Percentiles rank a stretch among this genome's conserved stretches.
Evolutionary conservation across 768 basidiomycete species (phyloP).

Genomic region (Boletus insuetus): DNA sequence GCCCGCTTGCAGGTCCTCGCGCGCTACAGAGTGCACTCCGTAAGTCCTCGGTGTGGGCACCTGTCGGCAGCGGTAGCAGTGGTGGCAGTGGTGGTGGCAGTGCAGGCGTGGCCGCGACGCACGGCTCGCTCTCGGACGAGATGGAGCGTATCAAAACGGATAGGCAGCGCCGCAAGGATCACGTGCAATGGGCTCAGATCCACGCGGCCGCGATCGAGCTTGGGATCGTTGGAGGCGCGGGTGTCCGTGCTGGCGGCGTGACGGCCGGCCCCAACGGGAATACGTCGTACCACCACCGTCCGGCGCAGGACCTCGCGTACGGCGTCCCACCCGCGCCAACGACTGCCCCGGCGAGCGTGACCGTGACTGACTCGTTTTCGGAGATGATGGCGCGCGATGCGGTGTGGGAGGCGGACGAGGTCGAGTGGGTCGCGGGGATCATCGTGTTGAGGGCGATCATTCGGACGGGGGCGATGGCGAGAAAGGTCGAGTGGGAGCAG

Average conservation of each 20-base stretch:
- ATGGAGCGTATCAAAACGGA: conserved; percentile 62
- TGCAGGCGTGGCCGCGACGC: background rate
- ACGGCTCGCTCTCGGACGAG: conserved; percentile 49
- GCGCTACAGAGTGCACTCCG: conserved; percentile 60
- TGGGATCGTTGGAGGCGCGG: conserved; percentile 38
- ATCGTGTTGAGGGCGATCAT: conserved; percentile 58
- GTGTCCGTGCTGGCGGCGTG: background rate
- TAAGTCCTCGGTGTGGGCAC: conserved; percentile 54
- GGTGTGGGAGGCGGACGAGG: conserved; percentile 65
- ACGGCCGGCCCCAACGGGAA: conserved; percentile 9
- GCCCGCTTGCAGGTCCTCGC: conserved; percentile 53
- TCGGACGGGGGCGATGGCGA: conserved; percentile 48
- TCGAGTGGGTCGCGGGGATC: conserved; percentile 67
- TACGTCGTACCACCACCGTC: conserved; percentile 31
- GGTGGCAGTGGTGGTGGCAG: too few species aligned
- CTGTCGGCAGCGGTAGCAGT: conserved; percentile 17
- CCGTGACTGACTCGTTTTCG: conserved; percentile 40
- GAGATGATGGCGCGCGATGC: conserved; percentile 63
- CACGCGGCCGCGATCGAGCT: conserved; percentile 64
- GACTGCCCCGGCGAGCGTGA: too few species aligned
- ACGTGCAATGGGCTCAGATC: conserved; percentile 66
- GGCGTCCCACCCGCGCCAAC: conserved; percentile 18
- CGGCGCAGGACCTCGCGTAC: conserved; percentile 40
- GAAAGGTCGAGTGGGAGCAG: conserved; percentile 53
- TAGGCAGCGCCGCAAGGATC: conserved; percentile 58